Percentiles rank a stretch among this genome's conserved stretches.
Conservation (phyloP, 768 basidiomycete genomes). For the Boletus sp. region DNA sequence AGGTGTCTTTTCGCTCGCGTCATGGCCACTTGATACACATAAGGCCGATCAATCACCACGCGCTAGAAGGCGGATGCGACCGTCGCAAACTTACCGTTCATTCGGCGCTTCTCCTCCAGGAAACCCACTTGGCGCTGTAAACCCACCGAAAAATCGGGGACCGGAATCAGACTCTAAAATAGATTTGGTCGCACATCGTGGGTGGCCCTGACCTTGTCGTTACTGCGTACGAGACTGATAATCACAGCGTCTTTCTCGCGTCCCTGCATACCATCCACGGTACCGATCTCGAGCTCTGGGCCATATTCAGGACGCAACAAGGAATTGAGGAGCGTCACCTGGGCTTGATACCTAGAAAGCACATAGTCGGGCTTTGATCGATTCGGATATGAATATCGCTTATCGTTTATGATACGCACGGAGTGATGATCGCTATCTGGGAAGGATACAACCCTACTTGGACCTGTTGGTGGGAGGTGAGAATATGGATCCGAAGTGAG, state of each 20-base stretch:
- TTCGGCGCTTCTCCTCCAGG: constrained; percentile 83
- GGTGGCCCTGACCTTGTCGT: constrained; percentile 58
- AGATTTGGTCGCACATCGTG: neutral
- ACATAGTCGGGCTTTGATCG: neutral
- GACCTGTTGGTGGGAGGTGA: constrained; percentile 39
- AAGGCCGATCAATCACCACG: neutral
- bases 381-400: neutral
- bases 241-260: constrained; percentile 94
- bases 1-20: constrained; percentile 86
- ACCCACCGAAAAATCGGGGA: neutral
- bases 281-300: constrained; percentile 78
- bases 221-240: constrained; percentile 90
- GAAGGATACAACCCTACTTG: constrained; percentile 55
- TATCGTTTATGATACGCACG: constrained; percentile 42
- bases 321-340: constrained; percentile 80
- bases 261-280: constrained; percentile 96
- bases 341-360: constrained; percentile 76
- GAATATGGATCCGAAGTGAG: too few relatives aligned
- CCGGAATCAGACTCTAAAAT: constrained; percentile 1
- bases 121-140: constrained; percentile 86
- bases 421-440: constrained; percentile 87
- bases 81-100: constrained; percentile 64
- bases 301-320: constrained; percentile 72
- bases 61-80: neutral
- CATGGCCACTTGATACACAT: constrained; percentile 65